Conservation (phyloP, 202 grass and related monocot genomes). For the Setaria italica region DNA sequence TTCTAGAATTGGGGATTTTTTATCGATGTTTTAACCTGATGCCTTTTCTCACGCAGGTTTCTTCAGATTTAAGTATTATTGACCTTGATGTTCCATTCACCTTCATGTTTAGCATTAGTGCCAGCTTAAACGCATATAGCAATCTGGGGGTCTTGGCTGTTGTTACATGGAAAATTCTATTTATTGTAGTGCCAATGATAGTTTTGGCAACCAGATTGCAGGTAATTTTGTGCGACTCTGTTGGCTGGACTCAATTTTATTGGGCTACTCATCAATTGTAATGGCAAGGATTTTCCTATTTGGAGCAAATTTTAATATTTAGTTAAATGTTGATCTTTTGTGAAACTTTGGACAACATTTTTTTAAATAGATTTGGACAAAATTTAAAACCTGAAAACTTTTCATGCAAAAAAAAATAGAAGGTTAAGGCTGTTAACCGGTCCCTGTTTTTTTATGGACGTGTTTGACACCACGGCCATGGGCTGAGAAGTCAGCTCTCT, state of each 20-base stretch:
- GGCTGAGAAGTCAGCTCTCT: neutral
- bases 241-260: neutral
- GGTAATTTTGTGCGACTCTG: conserved; percentile 47
- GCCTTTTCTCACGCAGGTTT: conserved; percentile 61
- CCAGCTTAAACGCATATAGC: conserved; percentile 75
- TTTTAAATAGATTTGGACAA: neutral
- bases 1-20: neutral
- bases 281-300: too few relatives aligned
- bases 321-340: too few relatives aligned
- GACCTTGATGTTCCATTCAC: conserved; percentile 88
- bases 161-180: conserved; percentile 93
- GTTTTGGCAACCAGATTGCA: conserved; percentile 72
- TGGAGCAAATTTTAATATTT: too few relatives aligned
- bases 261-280: neutral
- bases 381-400: neutral
- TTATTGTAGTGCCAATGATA: conserved; percentile 70
- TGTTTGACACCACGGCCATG: too few relatives aligned
- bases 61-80: conserved; percentile 81
- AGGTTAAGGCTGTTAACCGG: too few relatives aligned
- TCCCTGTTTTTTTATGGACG: too few relatives aligned
- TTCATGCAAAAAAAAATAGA: too few relatives aligned
- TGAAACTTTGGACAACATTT: neutral
- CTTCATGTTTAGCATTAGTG: conserved; percentile 61
- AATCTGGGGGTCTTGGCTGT: conserved; percentile 82
- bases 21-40: conserved; percentile 17